phyloP scores from a whole-genome alignment of 2,329 filamentous ascomycete genomes.

The Sporothrix protearum region DNA sequence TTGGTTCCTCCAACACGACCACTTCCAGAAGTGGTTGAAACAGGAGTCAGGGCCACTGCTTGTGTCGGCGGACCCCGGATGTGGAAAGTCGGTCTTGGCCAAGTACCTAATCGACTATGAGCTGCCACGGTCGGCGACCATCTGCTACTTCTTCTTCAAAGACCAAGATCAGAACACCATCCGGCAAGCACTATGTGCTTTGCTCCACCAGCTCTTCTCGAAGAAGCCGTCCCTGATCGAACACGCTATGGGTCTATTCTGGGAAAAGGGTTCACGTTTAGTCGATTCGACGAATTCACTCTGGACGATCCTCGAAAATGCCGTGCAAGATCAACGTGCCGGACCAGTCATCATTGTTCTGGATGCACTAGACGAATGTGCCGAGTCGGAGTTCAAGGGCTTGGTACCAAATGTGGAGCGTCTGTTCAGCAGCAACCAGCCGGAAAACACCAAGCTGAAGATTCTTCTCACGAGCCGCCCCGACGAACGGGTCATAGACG shows the following conservation, averaged over 20 bases:
- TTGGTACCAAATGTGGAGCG: background rate
- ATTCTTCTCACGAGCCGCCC: slow-evolving; percentile 23
- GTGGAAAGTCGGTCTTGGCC: slow-evolving; percentile 40
- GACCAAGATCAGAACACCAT: slow-evolving; percentile 38
- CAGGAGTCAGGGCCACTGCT: slow-evolving; percentile 34
- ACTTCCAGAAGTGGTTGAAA: slow-evolving; percentile 34
- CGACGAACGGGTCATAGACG: slow-evolving; percentile 11
- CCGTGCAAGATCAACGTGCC: slow-evolving; percentile 31
- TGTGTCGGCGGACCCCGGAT: slow-evolving; percentile 40
- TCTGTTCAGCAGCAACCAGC: background rate
- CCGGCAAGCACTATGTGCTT: slow-evolving; percentile 38
- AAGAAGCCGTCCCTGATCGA: slow-evolving; percentile 34
- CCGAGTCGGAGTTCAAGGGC: background rate
- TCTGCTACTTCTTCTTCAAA: slow-evolving; percentile 47
- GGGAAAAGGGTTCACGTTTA: slow-evolving; percentile 33
- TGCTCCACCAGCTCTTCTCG: slow-evolving; percentile 41
- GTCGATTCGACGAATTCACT: slow-evolving; percentile 30
- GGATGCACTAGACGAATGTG: slow-evolving; percentile 41
- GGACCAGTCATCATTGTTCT: slow-evolving; percentile 38
- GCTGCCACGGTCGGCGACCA: slow-evolving; percentile 29
- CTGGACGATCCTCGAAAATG: slow-evolving; percentile 37
- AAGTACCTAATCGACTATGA: slow-evolving; percentile 35
- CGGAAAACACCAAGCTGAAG: background rate
- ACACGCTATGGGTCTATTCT: slow-evolving; percentile 34
- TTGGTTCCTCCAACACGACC: slow-evolving; percentile 36